Base-by-base conservation (phyloP, 1,284 basidiomycete genomes). In the Cutaneotrichosporon cyanovorans region DNA sequence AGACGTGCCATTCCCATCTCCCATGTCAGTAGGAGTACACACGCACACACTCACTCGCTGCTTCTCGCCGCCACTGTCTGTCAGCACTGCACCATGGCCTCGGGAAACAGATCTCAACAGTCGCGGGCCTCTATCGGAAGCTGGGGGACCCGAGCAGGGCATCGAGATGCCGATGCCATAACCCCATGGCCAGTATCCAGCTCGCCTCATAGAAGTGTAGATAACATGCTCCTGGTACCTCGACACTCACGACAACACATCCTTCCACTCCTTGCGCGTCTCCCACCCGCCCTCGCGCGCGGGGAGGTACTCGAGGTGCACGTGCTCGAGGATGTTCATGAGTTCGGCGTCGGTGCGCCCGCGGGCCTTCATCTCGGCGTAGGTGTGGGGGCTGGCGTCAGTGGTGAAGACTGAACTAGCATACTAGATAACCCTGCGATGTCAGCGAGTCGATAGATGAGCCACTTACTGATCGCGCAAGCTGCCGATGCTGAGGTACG, bases 201-300 rank as follows among this genome's bases (percentile, higher is more conserved):
- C n/a, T n/a, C n/a, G n/a, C n/a, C n/a, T n/a, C n/a, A n/a, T n/a
- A n/a, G n/a, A n/a, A n/a, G n/a, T n/a, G n/a, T n/a, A n/a, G n/a
- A n/a, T 91, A 36, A 3, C 33, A n/a, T 9, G 32, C 23, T 20
- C 18, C 31, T 28, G 30, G 5, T 3, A 15, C 5, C 23, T 32
- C 16, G n/a, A 6, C 4, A 61, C 65, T 48, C 46, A 67, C 60
- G 66, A 68, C 62, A 90, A 72, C 34, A 93, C 87, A 68, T 93
- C 89, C 59, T 90, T 82, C 92, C 93, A 97, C 69, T 96, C 92
- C 73, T 96, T 96, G 60, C 85, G 75, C 15, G 87, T 85, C 51
- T 77, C 78, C 81, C 87, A 87, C 0, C 90, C 91, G 0, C 92
- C 92, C 69, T 96, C 92, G 30, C 92, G 76, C 20, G 78, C 78